Base-by-base conservation (phyloP, 805 yeast species). In the Saccharomycopsis oosterbeekiorum region DNA sequence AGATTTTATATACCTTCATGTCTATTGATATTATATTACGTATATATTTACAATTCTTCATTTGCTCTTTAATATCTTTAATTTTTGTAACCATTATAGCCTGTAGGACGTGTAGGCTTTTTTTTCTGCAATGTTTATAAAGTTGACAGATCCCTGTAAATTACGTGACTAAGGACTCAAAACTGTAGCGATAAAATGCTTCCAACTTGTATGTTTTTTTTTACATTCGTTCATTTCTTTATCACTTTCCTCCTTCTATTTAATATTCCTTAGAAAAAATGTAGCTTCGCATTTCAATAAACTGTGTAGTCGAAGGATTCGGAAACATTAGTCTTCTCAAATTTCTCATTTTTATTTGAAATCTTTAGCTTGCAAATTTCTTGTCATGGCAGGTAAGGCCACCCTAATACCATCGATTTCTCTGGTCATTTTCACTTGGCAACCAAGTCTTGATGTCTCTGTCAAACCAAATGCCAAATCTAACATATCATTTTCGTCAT, bases 401-500 rank as follows among this genome's bases (percentile, higher is more conserved):
- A 94, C 96, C 68, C 98, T 81, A 42, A 94, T 75, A 0, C 99
- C 99, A 71, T 94, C 97, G 61, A 94, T 76, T 56, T 89, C 96
- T 71, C 90, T 91, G 37, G 86, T 75, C 97, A 94, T 89, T 62
- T 80, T 79, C 47, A 94, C 86, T 75, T 93, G 97, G 73, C 99
- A 94, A 0, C 98, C 99, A 67, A 94, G 78, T 71, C 99, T 82
- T 26, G 97, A 89, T 9, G 99, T 94, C 71, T 94, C 99, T 4
- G 98, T 94, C 55, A 94, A 80, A 0, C 99, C 99, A 71, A 94
- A 94, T 0, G 99, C 99, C 70, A 94, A 79, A 74, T 94, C 99
- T 69, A 94, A 79, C 99, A 94, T 94, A 74, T 94, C 99, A 71
- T 94, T 93, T 73, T 94, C 99, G 70, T 94, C 99, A 71, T 94